A percentile compares a stretch with the other conserved stretches of the same genome.
These are phyloP conservation scores for Apophysomyces ossiformis DNA, from an alignment of 371 early-diverging fungal species.

Conservation along the genomic window DNA sequence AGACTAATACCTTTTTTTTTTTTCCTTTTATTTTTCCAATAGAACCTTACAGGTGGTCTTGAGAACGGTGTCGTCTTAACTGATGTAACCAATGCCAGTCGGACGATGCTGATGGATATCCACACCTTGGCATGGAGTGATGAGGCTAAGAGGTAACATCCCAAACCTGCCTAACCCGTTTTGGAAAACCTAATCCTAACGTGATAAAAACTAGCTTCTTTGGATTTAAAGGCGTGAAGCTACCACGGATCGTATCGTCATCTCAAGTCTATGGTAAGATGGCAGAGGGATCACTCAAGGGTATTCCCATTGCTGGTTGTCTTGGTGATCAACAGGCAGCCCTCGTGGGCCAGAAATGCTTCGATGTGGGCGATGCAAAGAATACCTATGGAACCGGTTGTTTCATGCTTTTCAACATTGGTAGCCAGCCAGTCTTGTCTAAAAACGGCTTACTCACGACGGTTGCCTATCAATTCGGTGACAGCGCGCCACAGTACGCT, in stretches of 20 bases:
- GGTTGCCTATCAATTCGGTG: conserved; percentile 88
- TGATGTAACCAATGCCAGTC: conserved; percentile 93
- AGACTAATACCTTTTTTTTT: not conserved
- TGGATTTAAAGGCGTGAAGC: conserved; percentile 57
- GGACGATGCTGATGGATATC: conserved; percentile 94
- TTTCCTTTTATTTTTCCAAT: conserved; percentile 8
- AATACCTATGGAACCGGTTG: conserved; percentile 97
- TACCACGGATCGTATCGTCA: conserved; percentile 86
- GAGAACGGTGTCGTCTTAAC: conserved; percentile 78
- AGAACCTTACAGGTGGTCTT: conserved; percentile 85
- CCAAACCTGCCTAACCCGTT: not conserved
- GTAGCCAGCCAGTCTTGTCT: conserved; percentile 75
- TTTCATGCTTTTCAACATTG: conserved; percentile 96
- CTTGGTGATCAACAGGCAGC: conserved; percentile 97
- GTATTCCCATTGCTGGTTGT: conserved; percentile 79
- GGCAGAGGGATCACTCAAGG: conserved; percentile 56
- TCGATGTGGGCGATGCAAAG: conserved; percentile 85
- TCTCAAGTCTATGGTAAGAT: conserved; percentile 80
- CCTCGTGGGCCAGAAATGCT: conserved; percentile 92
- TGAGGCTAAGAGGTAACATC: conserved; percentile 59
- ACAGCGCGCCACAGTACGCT: conserved; percentile 77
- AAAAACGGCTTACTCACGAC: conserved; percentile 89
- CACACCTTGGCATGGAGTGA: conserved; percentile 81
- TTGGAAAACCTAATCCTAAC: not conserved
- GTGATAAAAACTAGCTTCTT: conserved; percentile 59